Evolutionary conservation across 2,329 filamentous ascomycete genomes (phyloP), one percentile per base, ranked within the genome.

Genomic region (Colletotrichum liriopes): DNA sequence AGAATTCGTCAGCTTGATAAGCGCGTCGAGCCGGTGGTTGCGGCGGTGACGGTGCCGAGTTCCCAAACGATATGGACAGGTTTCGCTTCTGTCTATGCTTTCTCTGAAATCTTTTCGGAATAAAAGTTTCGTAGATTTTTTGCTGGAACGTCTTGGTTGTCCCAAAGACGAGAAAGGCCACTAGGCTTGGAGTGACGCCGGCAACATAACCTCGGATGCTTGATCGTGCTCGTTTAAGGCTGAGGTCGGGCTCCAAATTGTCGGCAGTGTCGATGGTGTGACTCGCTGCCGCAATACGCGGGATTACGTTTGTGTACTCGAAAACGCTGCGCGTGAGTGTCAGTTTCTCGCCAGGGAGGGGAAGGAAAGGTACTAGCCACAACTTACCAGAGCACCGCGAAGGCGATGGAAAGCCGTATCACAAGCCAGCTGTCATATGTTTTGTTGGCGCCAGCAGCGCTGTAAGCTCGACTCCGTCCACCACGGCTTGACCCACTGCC

Each of bases 371-470:
- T 18, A 1, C 9, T n/a, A 2, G 9, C 1, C 4, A 14, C 5
- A 4, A 14, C 79, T 73, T 72, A 83, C 81, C 81, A 78, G 51
- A 86, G 75, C 32, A 84, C 79, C 2, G 81, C 67, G 69, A 86
- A 86, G 3, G 80, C 84, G 14, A 86, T 79, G 1, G 81, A 81
- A 65, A 87, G 85, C 9, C 85, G 83, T 11, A 82, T 78, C 5
- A 87, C 75, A 8, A 87, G 79, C 79, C 84, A 86, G 49, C 77
- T 80, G 73, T 87, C 84, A 73, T 86, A 87, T 14, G 85, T 84
- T 23, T 78, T 81, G 58, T 69, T 59, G 56, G 65, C 63, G 49
- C 58, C 74, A 52, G 54, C 56, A 35, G 49, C 61, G 29, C 67
- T 70, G 56, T 66, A 74, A 35, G 76, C 75, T 26, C 54, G 52